Evolutionary conservation across 768 basidiomycete genomes (phyloP).

Genomic region (Auricularia sp.): DNA sequence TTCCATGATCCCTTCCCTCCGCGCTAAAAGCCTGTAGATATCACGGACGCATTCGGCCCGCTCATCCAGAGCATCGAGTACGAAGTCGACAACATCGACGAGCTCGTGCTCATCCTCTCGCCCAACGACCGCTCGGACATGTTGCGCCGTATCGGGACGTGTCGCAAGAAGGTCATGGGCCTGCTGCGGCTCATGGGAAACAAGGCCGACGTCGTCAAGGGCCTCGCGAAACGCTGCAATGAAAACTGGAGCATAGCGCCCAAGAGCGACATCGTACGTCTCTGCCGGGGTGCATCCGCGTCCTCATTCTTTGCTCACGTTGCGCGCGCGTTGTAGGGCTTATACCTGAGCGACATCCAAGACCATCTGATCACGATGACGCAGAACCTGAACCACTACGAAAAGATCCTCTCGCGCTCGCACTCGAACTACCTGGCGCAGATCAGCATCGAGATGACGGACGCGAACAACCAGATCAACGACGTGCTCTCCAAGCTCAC

Average conservation of each 20-base stretch:
- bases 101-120: conserved; percentile 92
- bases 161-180: conserved; percentile 99
- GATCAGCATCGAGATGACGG: conserved; percentile 99
- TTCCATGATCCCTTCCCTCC: neutral
- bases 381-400: conserved; percentile 98
- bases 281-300: conserved; percentile 14
- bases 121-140: conserved; percentile 97
- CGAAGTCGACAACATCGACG: conserved; percentile 98
- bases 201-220: conserved; percentile 99
- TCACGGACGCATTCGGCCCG: conserved; percentile 97
- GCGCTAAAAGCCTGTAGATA: conserved; percentile 39
- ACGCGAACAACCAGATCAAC: conserved; percentile 99
- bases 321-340: conserved; percentile 42
- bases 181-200: conserved; percentile 94
- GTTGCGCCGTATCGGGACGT: conserved; percentile 90
- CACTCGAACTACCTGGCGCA: conserved; percentile 99
- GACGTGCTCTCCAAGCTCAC: conserved; percentile 96
- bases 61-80: conserved; percentile 98
- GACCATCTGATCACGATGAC: conserved; percentile 99
- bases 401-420: conserved; percentile 96
- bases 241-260: conserved; percentile 99
- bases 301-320: neutral
- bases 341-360: conserved; percentile 94
- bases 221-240: conserved; percentile 93
- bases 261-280: conserved; percentile 82